These are phyloP conservation scores for Kregervanrija delftensis DNA, from an alignment of 805 yeast genomes.

Conservation along the genomic window DNA sequence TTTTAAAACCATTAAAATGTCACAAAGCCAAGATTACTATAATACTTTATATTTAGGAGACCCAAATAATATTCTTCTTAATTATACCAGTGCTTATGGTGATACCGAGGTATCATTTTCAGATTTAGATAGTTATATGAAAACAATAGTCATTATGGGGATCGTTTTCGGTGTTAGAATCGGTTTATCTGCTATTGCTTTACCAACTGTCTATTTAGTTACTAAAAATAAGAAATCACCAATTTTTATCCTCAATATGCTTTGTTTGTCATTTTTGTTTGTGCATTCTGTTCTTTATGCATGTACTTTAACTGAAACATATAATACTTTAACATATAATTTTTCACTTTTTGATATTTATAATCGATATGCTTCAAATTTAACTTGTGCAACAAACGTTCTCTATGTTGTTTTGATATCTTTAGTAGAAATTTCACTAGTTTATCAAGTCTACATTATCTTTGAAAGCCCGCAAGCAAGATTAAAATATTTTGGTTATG, in stretches of 20 bases:
- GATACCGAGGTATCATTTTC: constrained; percentile 29
- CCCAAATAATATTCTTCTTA: constrained; percentile 22
- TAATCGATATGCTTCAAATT: constrained; percentile 31
- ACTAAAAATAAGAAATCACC: constrained; percentile 54
- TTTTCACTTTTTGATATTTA: constrained; percentile 42
- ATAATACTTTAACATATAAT: constrained; percentile 38
- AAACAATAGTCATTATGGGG: constrained; percentile 30
- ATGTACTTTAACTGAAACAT: constrained; percentile 46
- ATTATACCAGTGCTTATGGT: constrained; percentile 39
- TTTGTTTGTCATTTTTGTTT: constrained; percentile 47
- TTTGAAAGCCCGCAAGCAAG: constrained; percentile 48
- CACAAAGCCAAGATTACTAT: not conserved
- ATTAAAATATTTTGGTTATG: constrained; percentile 33
- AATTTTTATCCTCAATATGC: constrained; percentile 66
- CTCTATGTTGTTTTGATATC: constrained; percentile 54
- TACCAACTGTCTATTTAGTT: constrained; percentile 39
- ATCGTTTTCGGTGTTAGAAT: constrained; percentile 51
- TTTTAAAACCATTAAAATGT: not conserved
- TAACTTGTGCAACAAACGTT: constrained; percentile 56
- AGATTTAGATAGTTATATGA: constrained; percentile 34
- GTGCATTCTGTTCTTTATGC: constrained; percentile 58
- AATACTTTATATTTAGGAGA: constrained; percentile 1
- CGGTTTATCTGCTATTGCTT: constrained; percentile 47
- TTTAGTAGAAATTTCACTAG: constrained; percentile 57
- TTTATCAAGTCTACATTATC: constrained; percentile 66